Evolutionary conservation across 202 grass and related monocot species (phyloP).

Genomic region (Schoenoplectus tabernaemontani): DNA sequence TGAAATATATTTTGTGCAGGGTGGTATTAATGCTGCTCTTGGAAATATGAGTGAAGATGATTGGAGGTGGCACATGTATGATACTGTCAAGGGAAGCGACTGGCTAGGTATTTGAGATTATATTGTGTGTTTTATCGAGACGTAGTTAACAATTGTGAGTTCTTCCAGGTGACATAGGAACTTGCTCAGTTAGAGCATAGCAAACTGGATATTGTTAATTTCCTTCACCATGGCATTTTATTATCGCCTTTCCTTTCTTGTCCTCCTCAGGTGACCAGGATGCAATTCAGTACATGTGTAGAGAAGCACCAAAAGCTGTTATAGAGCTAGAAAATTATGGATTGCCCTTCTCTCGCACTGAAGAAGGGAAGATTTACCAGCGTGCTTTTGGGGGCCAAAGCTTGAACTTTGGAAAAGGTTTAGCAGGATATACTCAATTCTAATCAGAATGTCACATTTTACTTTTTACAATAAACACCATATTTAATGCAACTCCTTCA

Average conservation of each 20-base stretch:
- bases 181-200: not conserved
- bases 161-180: not conserved
- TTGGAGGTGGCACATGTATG: slow-evolving; percentile 99
- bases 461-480: slow-evolving; percentile 9
- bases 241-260: slow-evolving; percentile 12
- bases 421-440: not conserved
- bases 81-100: slow-evolving; percentile 97
- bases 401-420: slow-evolving; percentile 98
- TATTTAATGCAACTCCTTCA: not conserved
- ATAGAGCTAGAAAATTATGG: slow-evolving; percentile 99
- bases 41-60: slow-evolving; percentile 99
- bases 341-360: slow-evolving; percentile 88
- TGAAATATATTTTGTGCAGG: slow-evolving; percentile 35
- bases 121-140: not conserved
- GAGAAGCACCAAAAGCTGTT: slow-evolving; percentile 99
- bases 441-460: not conserved
- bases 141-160: not conserved
- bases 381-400: slow-evolving; percentile 97
- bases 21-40: slow-evolving; percentile 95
- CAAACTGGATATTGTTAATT: not conserved
- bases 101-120: slow-evolving; percentile 60
- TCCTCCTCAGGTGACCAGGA: slow-evolving; percentile 76
- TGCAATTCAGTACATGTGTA: slow-evolving; percentile 99
- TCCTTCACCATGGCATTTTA: not conserved
- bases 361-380: slow-evolving; percentile 99